phyloP scores from a whole-genome alignment of 169 alveolate species.

The Eimeria praecox region DNA sequence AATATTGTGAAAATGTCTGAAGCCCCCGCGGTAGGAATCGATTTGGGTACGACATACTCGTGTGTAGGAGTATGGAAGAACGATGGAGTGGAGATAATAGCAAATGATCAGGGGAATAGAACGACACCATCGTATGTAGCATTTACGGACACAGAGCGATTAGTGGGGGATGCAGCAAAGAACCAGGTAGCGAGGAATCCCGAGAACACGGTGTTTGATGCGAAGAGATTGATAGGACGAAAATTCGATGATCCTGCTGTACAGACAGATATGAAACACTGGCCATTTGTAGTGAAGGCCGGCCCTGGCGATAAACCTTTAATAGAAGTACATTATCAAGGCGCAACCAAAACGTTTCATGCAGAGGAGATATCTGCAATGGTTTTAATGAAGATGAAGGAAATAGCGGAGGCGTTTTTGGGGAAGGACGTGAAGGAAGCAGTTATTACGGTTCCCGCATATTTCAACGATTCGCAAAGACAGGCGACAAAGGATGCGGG shows the following conservation, averaged over 20 bases:
- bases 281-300: slow-evolving; percentile 96
- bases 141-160: slow-evolving; percentile 98
- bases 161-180: slow-evolving; percentile 99
- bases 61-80: slow-evolving; percentile 99
- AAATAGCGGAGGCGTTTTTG: slow-evolving; percentile 97
- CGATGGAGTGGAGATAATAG: slow-evolving; percentile 98
- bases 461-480: slow-evolving; percentile 99
- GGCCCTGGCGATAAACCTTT: slow-evolving; percentile 95
- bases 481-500: slow-evolving; percentile 99
- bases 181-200: slow-evolving; percentile 98
- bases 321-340: slow-evolving; percentile 95
- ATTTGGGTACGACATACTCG: slow-evolving; percentile 99
- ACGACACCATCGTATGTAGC: slow-evolving; percentile 99
- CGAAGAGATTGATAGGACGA: slow-evolving; percentile 98
- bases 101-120: slow-evolving; percentile 99
- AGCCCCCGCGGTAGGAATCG: slow-evolving; percentile 96
- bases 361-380: slow-evolving; percentile 99
- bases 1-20: slow-evolving; percentile 65
- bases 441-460: slow-evolving; percentile 99
- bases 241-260: slow-evolving; percentile 97
- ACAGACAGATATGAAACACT: slow-evolving; percentile 95
- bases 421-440: slow-evolving; percentile 98
- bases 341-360: slow-evolving; percentile 95
- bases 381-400: slow-evolving; percentile 98
- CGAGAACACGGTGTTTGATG: slow-evolving; percentile 98